Percentiles rank a stretch among this genome's conserved stretches.
Conservation (phyloP, 805 yeast species). For the Clavispora carvajalis region DNA sequence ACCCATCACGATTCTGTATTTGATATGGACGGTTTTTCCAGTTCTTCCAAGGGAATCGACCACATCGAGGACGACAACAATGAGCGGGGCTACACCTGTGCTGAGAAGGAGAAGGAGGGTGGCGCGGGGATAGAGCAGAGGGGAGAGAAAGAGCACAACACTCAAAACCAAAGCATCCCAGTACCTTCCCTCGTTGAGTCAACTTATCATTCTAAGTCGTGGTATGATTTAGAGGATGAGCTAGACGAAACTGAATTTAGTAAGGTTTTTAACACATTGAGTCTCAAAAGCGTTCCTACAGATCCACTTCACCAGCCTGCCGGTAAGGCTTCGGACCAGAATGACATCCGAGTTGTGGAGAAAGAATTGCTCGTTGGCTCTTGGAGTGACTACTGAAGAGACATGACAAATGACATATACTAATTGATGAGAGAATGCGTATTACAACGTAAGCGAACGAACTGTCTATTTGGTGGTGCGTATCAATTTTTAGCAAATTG, state of each 20-base stretch:
- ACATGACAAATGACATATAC: neutral
- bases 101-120: neutral
- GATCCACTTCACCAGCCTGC: neutral
- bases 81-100: neutral
- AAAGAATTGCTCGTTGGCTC: conserved; percentile 9
- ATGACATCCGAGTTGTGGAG: conserved; percentile 9
- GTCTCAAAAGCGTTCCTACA: conserved; percentile 6
- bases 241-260: conserved; percentile 25
- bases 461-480: neutral
- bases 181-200: conserved; percentile 30
- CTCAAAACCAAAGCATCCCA: conserved; percentile 7
- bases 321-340: conserved; percentile 3
- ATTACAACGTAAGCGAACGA: too few species aligned
- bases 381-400: conserved; percentile 9
- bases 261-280: conserved; percentile 11
- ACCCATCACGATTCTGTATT: conserved; percentile 10
- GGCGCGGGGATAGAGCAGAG: neutral
- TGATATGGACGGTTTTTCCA: conserved; percentile 12
- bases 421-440: neutral
- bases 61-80: neutral
- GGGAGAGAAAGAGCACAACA: neutral
- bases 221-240: conserved; percentile 24
- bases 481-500: neutral
- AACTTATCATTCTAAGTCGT: conserved; percentile 24
- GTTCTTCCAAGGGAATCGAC: neutral